Percentiles rank a stretch among this genome's conserved stretches.
These are phyloP conservation scores for Chrysoporthe austroafricana DNA, from an alignment of 2,329 filamentous ascomycete genomes.

Conservation along the genomic window DNA sequence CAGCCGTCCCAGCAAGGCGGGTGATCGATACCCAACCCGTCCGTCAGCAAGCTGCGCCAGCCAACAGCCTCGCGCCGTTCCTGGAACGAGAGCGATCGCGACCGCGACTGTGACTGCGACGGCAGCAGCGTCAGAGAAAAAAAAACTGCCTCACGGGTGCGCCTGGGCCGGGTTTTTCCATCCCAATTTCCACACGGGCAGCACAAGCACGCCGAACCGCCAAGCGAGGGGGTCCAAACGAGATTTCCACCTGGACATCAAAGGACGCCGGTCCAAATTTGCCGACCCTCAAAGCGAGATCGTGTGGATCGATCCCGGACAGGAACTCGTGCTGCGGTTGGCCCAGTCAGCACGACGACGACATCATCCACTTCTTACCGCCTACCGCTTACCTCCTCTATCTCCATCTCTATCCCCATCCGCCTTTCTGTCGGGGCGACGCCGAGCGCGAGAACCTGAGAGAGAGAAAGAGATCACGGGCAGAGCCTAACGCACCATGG, in stretches of 20 bases:
- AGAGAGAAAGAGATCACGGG: background rate
- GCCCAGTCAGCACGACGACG: background rate
- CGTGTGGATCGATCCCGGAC: background rate
- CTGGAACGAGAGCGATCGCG: background rate
- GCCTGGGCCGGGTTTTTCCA: background rate
- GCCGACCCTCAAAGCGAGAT: conserved; percentile 8
- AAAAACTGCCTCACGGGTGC: background rate
- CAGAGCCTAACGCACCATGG: background rate
- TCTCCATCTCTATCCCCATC: background rate
- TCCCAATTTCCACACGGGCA: background rate
- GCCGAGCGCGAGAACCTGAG: background rate
- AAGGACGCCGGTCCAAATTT: conserved; percentile 2
- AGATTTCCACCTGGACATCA: background rate
- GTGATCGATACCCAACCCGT: background rate
- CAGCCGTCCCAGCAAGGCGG: background rate
- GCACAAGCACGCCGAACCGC: background rate
- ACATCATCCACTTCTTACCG: background rate
- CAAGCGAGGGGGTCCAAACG: conserved; percentile 3
- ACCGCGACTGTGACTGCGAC: background rate
- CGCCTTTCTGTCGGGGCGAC: background rate
- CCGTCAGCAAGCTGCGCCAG: background rate
- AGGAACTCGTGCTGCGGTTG: background rate
- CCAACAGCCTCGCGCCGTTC: background rate
- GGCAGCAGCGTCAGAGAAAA: background rate
- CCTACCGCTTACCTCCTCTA: background rate